Evolutionary conservation across 352 stramenopile species (phyloP).

Genomic region (Globisporangium camurandrum): DNA sequence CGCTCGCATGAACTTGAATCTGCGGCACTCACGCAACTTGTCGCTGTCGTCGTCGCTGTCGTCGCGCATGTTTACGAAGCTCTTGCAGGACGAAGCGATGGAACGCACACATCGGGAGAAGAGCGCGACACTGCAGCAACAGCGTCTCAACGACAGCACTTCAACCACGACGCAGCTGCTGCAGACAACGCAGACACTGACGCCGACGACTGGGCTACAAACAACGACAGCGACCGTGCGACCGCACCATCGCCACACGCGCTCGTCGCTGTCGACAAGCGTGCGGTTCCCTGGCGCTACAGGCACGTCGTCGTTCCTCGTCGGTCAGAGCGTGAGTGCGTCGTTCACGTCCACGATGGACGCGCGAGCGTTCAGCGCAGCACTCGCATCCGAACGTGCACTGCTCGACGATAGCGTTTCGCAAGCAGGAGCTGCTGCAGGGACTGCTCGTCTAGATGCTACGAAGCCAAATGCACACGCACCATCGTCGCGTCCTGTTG

Average conservation of each 20-base stretch:
- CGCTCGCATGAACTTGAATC: constrained; percentile 24
- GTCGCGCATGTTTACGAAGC: constrained; percentile 7
- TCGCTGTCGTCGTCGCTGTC: constrained; percentile 20
- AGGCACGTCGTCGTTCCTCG: not conserved
- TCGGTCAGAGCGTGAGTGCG: not conserved
- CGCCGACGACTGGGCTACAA: too few species aligned
- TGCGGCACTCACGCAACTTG: constrained; percentile 7
- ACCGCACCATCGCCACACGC: constrained; percentile 6
- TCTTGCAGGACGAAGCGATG: constrained; percentile 5
- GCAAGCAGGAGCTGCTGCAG: too few species aligned
- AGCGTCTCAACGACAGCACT: not conserved
- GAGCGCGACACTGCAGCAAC: not conserved
- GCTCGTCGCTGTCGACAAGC: constrained; percentile 3
- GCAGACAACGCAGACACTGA: not conserved
- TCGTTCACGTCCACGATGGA: too few species aligned
- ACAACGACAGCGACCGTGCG: not conserved
- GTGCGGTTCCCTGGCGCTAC: constrained; percentile 19
- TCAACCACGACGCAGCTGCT: not conserved
- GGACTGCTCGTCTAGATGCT: too few species aligned
- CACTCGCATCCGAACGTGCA: too few species aligned
- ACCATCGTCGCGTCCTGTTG: too few species aligned
- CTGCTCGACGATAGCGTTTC: too few species aligned
- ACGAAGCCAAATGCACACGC: too few species aligned
- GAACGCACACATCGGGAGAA: not conserved
- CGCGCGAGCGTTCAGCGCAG: too few species aligned